Conservation (phyloP, 345 rosid genomes). For the Microcos paniculata region DNA sequence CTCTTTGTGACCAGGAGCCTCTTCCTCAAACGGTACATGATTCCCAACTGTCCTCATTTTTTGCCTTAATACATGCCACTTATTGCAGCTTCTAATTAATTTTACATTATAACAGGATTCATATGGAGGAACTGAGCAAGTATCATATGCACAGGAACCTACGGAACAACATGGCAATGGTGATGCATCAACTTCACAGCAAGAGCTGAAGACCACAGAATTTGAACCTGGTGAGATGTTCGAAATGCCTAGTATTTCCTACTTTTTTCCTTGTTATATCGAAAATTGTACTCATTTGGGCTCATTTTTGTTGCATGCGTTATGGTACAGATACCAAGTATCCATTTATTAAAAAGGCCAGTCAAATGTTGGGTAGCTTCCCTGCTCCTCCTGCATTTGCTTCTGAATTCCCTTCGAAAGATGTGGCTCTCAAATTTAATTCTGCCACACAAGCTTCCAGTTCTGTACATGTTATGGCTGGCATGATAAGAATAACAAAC, state of each 20-base stretch:
- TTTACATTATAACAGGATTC: conserved; percentile 36
- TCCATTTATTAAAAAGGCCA: conserved; percentile 67
- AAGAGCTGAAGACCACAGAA: conserved; percentile 39
- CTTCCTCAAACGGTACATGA: conserved; percentile 38
- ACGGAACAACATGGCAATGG: conserved; percentile 31
- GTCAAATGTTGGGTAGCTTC: conserved; percentile 72
- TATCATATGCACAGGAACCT: conserved; percentile 30
- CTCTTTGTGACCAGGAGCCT: conserved; percentile 26
- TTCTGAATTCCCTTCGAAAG: conserved; percentile 70
- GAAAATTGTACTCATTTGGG: background rate
- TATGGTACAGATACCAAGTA: conserved; percentile 52
- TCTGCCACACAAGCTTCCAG: conserved; percentile 63
- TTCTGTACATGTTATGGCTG: conserved; percentile 73
- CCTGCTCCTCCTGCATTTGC: conserved; percentile 75
- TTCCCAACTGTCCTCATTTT: background rate
- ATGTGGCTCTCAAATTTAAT: conserved; percentile 46
- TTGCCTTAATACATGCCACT: background rate
- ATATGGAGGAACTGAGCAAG: conserved; percentile 44
- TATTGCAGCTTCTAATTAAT: conserved; percentile 8
- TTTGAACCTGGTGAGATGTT: conserved; percentile 55
- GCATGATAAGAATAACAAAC: conserved; percentile 69
- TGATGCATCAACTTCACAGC: conserved; percentile 60
- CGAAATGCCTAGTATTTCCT: background rate
- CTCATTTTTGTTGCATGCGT: conserved; percentile 11
- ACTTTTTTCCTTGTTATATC: background rate